phyloP scores from a whole-genome alignment of 306 rosid genomes.

The Abrus precatorius region DNA sequence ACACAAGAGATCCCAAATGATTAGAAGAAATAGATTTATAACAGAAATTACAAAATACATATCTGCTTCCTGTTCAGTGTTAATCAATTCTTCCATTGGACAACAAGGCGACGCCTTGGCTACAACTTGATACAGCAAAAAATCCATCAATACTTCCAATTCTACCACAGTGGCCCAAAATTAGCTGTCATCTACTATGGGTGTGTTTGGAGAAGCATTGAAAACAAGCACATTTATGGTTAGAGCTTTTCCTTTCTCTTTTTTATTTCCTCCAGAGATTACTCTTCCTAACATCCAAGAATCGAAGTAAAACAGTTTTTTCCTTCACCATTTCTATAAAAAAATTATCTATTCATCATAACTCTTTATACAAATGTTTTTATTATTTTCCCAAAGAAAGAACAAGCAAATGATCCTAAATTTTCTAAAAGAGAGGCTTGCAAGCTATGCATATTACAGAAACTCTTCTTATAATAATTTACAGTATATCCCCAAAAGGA shows the following conservation, averaged over 20 bases:
- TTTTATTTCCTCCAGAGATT: too few species aligned
- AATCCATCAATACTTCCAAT: neutral
- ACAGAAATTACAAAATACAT: slow-evolving; percentile 11
- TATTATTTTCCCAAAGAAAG: neutral
- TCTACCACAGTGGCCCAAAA: neutral
- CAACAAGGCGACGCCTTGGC: neutral
- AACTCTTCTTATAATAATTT: neutral
- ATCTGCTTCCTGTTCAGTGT: neutral
- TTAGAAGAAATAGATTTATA: neutral
- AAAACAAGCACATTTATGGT: neutral
- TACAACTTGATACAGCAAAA: slow-evolving; percentile 9
- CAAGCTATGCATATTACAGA: neutral
- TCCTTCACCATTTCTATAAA: too few species aligned
- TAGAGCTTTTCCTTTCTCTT: too few species aligned
- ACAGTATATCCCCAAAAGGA: neutral
- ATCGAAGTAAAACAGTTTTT: too few species aligned
- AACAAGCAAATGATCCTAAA: neutral
- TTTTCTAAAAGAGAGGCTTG: neutral
- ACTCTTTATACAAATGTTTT: neutral
- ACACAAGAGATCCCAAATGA: neutral
- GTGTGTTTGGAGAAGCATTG: neutral
- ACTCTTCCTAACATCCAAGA: too few species aligned
- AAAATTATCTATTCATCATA: too few species aligned
- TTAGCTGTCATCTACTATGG: neutral
- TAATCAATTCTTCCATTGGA: neutral